Evolutionary conservation across 768 basidiomycete species (phyloP).

Genomic region (Ramaria sp.): DNA sequence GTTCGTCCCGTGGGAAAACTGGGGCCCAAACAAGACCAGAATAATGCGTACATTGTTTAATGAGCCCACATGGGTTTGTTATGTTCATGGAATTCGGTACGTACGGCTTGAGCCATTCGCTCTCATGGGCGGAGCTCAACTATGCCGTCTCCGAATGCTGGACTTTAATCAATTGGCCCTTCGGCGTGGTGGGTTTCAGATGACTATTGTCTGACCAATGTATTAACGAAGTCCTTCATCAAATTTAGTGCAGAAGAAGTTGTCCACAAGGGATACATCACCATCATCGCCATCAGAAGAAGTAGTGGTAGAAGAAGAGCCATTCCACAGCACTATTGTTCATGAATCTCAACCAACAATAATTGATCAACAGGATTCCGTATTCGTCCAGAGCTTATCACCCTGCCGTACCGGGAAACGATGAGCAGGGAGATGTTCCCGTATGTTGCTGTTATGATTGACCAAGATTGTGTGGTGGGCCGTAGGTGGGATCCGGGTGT

Average conservation of each 20-base stretch:
- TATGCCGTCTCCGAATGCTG: constrained; percentile 33
- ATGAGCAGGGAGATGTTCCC: no score
- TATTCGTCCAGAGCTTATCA: no score
- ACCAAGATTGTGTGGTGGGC: no score
- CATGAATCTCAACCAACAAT: no score
- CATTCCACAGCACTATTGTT: no score
- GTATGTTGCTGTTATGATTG: no score
- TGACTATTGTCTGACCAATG: background rate
- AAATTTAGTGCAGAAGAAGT: background rate
- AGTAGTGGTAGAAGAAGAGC: no score
- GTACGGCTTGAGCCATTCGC: constrained; percentile 14
- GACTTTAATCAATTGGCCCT: constrained; percentile 3
- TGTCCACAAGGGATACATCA: no score
- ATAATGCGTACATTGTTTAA: constrained; percentile 23
- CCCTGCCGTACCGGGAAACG: no score
- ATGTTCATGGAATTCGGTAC: constrained; percentile 40
- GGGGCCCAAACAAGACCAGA: constrained; percentile 41
- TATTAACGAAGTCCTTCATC: background rate
- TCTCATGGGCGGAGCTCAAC: constrained; percentile 9
- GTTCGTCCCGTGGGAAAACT: constrained; percentile 34
- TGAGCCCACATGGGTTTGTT: constrained; percentile 46
- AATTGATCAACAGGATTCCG: no score
- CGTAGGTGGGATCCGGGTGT: no score
- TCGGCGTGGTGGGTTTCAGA: background rate
- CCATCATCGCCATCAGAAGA: no score